Percentiles rank a stretch among this genome's conserved stretches.
phyloP scores from a whole-genome alignment of 2,329 filamentous ascomycete genomes.

The Pezicula neosporulosa region DNA sequence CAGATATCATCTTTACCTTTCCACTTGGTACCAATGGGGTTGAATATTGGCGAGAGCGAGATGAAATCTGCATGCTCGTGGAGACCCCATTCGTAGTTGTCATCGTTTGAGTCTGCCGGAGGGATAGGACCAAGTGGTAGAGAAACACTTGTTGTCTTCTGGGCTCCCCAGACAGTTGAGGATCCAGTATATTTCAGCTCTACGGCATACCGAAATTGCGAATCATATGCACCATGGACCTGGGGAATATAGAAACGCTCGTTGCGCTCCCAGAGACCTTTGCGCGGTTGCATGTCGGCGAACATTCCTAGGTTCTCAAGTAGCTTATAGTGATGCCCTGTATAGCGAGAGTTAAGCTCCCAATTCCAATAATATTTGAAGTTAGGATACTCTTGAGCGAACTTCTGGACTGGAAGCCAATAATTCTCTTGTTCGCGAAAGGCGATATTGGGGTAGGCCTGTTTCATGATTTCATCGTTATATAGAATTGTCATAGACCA shows the following conservation, averaged over 20 bases:
- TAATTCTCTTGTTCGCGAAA: constrained; percentile 35
- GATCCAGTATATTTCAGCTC: constrained; percentile 34
- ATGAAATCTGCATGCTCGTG: constrained; percentile 71
- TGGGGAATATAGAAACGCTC: constrained; percentile 71
- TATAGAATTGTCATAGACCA: constrained; percentile 69
- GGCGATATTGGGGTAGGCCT: constrained; percentile 73
- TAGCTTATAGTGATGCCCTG: constrained; percentile 79
- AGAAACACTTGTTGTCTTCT: constrained; percentile 51
- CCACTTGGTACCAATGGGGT: constrained; percentile 70
- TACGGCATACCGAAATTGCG: constrained; percentile 63
- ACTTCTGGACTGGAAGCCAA: constrained; percentile 68
- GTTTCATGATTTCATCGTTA: constrained; percentile 70
- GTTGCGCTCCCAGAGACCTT: constrained; percentile 70
- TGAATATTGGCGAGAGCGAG: constrained; percentile 70
- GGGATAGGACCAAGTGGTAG: constrained; percentile 61
- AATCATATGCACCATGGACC: constrained; percentile 62
- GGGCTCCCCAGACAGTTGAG: constrained; percentile 57
- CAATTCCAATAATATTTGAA: constrained; percentile 65
- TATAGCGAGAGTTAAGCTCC: constrained; percentile 80
- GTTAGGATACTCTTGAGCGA: constrained; percentile 71
- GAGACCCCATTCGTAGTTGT: constrained; percentile 72
- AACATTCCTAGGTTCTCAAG: constrained; percentile 63
- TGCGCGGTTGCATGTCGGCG: constrained; percentile 64
- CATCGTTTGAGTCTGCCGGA: constrained; percentile 54
- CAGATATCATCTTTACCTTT: constrained; percentile 57